Percentiles rank a stretch among this genome's conserved stretches.
These are phyloP conservation scores for Psilocybe azurescens DNA, from an alignment of 768 basidiomycete genomes.

Conservation along the genomic window DNA sequence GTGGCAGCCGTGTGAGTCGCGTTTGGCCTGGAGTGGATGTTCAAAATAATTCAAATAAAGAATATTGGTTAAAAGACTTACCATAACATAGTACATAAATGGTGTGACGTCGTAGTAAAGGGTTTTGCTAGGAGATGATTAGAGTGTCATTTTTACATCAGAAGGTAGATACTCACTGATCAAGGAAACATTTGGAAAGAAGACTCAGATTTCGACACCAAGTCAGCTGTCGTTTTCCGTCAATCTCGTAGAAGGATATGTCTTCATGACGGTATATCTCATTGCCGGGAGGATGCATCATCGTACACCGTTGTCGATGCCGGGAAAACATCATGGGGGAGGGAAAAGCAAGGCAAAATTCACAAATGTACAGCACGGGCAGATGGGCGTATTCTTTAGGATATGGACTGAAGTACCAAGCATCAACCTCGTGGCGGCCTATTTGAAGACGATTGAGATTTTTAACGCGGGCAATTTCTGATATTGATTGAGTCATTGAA, in stretches of 20 bases:
- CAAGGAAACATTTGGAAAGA: conserved; percentile 96
- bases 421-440: conserved; percentile 94
- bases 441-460: conserved; percentile 97
- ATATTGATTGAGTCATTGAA: conserved; percentile 98
- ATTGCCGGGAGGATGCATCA: conserved; percentile 96
- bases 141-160: conserved; percentile 16
- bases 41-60: conserved; percentile 9
- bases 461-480: conserved; percentile 97
- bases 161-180: conserved; percentile 72
- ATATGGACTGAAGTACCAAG: conserved; percentile 99
- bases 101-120: conserved; percentile 99
- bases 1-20: conserved; percentile 92
- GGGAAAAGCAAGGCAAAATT: conserved; percentile 94
- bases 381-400: conserved; percentile 98
- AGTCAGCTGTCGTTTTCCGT: conserved; percentile 93
- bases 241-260: conserved; percentile 97
- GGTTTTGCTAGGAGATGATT: conserved; percentile 74
- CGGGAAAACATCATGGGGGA: conserved; percentile 90
- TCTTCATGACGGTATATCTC: conserved; percentile 99
- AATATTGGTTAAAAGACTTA: conserved; percentile 36
- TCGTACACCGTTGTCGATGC: conserved; percentile 89
- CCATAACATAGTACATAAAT: conserved; percentile 99
- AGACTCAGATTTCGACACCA: conserved; percentile 98
- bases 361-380: conserved; percentile 95
- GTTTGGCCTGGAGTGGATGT: conserved; percentile 58